phyloP scores from a whole-genome alignment of 2,329 filamentous ascomycete genomes.

The Arthroderma uncinatum region DNA sequence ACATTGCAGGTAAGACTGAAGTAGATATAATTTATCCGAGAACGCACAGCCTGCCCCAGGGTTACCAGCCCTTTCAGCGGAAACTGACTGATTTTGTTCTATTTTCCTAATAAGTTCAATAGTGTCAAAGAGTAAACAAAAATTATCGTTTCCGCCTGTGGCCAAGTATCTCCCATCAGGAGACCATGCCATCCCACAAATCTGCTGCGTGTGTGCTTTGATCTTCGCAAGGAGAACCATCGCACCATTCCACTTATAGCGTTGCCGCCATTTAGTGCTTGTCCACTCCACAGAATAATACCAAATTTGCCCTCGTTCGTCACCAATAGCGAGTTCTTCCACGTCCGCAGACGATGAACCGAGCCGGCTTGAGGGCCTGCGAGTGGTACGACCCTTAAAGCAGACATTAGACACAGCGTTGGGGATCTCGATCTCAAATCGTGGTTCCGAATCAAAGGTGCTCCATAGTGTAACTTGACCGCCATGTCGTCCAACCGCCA shows the following conservation, averaged over 20 bases:
- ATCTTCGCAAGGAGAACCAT: constrained; percentile 70
- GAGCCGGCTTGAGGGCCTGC: constrained; percentile 39
- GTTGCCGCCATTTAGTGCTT: constrained; percentile 43
- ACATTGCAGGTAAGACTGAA: not conserved
- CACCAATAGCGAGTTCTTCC: constrained; percentile 78
- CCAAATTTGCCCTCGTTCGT: constrained; percentile 70
- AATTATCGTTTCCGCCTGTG: constrained; percentile 85
- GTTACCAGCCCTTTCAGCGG: not conserved
- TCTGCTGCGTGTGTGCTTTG: constrained; percentile 70
- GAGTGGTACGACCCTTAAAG: constrained; percentile 58
- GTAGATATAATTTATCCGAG: not conserved
- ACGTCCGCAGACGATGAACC: constrained; percentile 47
- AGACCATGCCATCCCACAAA: constrained; percentile 89
- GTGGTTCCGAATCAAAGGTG: constrained; percentile 50
- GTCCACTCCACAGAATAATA: constrained; percentile 87
- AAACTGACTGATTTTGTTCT: not conserved
- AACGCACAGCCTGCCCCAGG: not conserved
- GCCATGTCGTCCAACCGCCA: constrained; percentile 73
- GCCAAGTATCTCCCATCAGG: constrained; percentile 64
- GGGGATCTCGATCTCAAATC: constrained; percentile 65
- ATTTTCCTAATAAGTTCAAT: constrained; percentile 41
- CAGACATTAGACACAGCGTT: constrained; percentile 65
- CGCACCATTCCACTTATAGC: constrained; percentile 64
- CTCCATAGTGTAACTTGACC: constrained; percentile 70
- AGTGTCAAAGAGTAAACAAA: constrained; percentile 69